Evolutionary conservation across 179 eudicot genomes (phyloP).

Genomic region (Monotropa hypopitys): DNA sequence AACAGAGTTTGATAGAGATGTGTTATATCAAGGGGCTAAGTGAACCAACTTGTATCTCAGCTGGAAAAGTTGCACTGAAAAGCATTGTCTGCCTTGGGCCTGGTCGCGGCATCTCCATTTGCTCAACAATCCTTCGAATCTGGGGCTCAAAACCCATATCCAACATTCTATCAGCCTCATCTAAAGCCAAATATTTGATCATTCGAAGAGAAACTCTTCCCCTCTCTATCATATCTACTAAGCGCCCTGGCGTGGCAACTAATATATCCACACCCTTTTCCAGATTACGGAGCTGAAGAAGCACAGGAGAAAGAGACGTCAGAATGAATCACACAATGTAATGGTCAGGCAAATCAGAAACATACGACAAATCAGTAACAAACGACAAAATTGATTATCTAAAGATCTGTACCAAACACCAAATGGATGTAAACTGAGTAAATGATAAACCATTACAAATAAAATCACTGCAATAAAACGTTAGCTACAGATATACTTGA

Average conservation of each 20-base stretch:
- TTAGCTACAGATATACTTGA: neutral
- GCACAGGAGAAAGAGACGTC: neutral
- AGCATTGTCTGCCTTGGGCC: conserved; percentile 77
- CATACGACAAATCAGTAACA: too few species aligned
- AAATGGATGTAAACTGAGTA: neutral
- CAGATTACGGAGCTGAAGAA: conserved; percentile 39
- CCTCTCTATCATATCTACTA: conserved; percentile 67
- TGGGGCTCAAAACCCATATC: conserved; percentile 92
- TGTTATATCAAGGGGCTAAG: conserved; percentile 5
- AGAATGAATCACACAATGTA: neutral
- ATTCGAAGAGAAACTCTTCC: conserved; percentile 41
- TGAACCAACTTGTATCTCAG: conserved; percentile 61
- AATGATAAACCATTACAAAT: neutral
- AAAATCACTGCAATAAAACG: neutral
- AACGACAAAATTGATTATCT: neutral
- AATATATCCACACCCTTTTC: conserved; percentile 71
- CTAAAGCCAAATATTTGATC: conserved; percentile 55
- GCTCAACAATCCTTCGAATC: conserved; percentile 60
- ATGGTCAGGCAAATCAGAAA: neutral
- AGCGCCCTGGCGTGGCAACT: conserved; percentile 88
- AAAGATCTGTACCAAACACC: neutral
- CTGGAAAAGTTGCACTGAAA: conserved; percentile 79
- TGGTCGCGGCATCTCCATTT: conserved; percentile 61
- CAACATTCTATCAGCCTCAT: conserved; percentile 85
- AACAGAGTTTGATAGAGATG: neutral